phyloP scores from a whole-genome alignment of 805 yeast genomes.

The Kodamaea neixiangensis region DNA sequence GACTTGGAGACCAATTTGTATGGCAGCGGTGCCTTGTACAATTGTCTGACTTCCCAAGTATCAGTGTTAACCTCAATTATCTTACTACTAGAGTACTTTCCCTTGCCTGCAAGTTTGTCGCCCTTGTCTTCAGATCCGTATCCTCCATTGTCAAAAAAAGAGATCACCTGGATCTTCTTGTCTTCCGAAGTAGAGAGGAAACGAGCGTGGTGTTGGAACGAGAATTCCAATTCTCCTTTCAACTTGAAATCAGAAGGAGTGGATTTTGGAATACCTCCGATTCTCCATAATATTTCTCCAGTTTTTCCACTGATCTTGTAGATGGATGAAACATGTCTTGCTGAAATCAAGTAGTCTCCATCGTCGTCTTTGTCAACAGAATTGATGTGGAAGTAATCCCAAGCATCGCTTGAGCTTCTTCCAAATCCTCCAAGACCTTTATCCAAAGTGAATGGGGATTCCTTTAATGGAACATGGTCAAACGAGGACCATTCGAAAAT shows the following conservation, averaged over 20 bases:
- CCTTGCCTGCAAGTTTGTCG: constrained; percentile 24
- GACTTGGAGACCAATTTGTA: constrained; percentile 26
- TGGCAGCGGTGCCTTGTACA: constrained; percentile 27
- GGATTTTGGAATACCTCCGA: constrained; percentile 28
- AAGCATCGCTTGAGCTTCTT: constrained; percentile 32
- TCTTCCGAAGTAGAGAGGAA: constrained; percentile 24
- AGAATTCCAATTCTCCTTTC: constrained; percentile 26
- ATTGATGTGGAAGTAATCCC: constrained; percentile 44
- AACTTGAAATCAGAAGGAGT: constrained; percentile 20
- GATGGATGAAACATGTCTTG: constrained; percentile 35
- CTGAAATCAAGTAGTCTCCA: constrained; percentile 37
- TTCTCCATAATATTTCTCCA: constrained; percentile 37
- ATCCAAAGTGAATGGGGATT: constrained; percentile 31
- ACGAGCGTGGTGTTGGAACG: constrained; percentile 42
- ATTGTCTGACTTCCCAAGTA: constrained; percentile 26
- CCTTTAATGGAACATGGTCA: constrained; percentile 35
- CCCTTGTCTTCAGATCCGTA: constrained; percentile 34
- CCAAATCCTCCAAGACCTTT: constrained; percentile 38
- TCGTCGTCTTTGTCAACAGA: constrained; percentile 38
- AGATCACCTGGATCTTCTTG: constrained; percentile 25
- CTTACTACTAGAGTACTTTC: constrained; percentile 32
- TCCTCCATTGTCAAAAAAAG: constrained; percentile 41
- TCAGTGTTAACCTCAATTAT: constrained; percentile 32
- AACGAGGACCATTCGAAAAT: constrained; percentile 36
- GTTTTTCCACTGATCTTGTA: constrained; percentile 37